Base-by-base conservation (phyloP, 176 grass and related monocot species). In the Canna indica region DNA sequence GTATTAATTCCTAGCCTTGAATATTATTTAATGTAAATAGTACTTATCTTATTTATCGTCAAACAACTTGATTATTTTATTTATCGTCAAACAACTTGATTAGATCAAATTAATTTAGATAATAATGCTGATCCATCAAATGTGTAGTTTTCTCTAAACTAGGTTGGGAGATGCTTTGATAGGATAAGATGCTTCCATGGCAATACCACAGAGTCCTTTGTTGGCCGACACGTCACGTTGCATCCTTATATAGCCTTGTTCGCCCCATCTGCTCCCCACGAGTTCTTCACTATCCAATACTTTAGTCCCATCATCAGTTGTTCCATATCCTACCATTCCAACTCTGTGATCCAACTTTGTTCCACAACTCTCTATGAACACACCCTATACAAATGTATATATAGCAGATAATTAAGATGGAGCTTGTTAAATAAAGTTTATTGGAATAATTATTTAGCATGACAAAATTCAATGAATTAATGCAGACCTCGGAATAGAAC, bases 401-500 rank as follows among this genome's bases (percentile, higher is more conserved):
- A n/a, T n/a, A n/a, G n/a, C n/a, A n/a, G n/a, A n/a, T n/a, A n/a
- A n/a, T n/a, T n/a, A n/a, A n/a, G n/a, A n/a, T n/a, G n/a, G n/a
- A n/a, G n/a, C n/a, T n/a, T n/a, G n/a, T n/a, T n/a, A n/a, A n/a
- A n/a, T n/a, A n/a, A n/a, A n/a, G n/a, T n/a, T n/a, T n/a, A n/a
- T n/a, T n/a, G n/a, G n/a, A n/a, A n/a, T n/a, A n/a, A n/a, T n/a
- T n/a, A n/a, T n/a, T n/a, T n/a, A n/a, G n/a, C n/a, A n/a, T n/a
- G n/a, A n/a, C n/a, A n/a, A n/a, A n/a, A n/a, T n/a, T n/a, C n/a
- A n/a, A n/a, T n/a, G n/a, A n/a, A n/a, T 30, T 0, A n/a, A 38
- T 3, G 36, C 36, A 61, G 7, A 91, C 86, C 84, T 96, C 79
- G 7, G 87, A 88, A 47, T 91, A 96, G 83, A 88, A 91, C 64